Conservation (phyloP, 2,329 filamentous ascomycete species). For the Sclerotinia subarctica region DNA sequence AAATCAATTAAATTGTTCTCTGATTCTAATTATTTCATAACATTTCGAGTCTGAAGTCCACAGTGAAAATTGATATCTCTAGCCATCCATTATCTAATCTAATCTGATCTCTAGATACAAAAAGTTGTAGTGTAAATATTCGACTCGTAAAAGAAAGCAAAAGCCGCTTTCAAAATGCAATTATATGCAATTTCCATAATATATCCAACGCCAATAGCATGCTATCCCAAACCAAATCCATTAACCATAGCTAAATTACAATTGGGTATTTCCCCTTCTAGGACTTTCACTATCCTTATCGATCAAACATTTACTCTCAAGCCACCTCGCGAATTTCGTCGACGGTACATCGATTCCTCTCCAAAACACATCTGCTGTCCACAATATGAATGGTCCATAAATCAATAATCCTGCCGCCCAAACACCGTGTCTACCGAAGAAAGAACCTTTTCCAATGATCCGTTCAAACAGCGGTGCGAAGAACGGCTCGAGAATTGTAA, state of each 20-base stretch:
- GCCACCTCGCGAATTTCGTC: constrained; percentile 49
- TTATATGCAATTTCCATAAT: not conserved
- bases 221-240: not conserved
- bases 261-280: not conserved
- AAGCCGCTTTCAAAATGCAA: not conserved
- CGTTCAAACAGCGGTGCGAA: constrained; percentile 30
- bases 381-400: constrained; percentile 47
- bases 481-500: constrained; percentile 38
- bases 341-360: constrained; percentile 51
- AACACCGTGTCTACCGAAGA: constrained; percentile 34
- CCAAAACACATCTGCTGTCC: constrained; percentile 59
- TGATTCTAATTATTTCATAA: not conserved
- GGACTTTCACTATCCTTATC: constrained; percentile 21
- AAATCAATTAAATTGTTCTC: not conserved
- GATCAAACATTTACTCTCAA: constrained; percentile 39
- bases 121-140: not conserved
- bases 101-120: not conserved
- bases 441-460: constrained; percentile 26
- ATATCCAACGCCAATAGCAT: constrained; percentile 2
- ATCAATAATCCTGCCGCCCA: constrained; percentile 41
- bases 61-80: not conserved
- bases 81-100: not conserved
- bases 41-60: not conserved
- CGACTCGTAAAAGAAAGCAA: not conserved
- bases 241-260: not conserved